A percentile compares a stretch with the other conserved stretches of the same genome.
Evolutionary conservation across 192 early-diverging fungal species (phyloP).

Genomic region (Jimgerdemannia lactiflua): DNA sequence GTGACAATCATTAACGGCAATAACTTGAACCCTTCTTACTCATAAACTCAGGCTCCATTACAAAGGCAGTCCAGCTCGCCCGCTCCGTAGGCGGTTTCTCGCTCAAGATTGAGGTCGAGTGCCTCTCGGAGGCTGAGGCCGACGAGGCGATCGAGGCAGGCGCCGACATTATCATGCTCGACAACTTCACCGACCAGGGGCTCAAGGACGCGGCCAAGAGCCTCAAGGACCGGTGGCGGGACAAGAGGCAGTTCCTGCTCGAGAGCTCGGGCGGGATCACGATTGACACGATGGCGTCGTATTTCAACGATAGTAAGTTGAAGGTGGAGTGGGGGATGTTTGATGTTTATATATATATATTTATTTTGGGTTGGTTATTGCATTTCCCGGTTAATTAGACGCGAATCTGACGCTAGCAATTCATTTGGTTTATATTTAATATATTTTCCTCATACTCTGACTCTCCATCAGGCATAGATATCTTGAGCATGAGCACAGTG

Average conservation of each 20-base stretch:
- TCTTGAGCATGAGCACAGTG: slow-evolving; percentile 90
- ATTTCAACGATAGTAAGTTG: slow-evolving; percentile 74
- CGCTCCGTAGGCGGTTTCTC: slow-evolving; percentile 84
- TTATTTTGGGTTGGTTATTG: too few species aligned
- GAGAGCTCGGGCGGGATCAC: slow-evolving; percentile 98
- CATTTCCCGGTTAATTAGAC: too few species aligned
- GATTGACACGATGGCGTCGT: slow-evolving; percentile 73
- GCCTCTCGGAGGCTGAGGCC: slow-evolving; percentile 87
- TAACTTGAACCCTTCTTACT: background rate
- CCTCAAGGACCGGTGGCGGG: slow-evolving; percentile 76
- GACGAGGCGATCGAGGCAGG: slow-evolving; percentile 95
- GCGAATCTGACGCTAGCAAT: too few species aligned
- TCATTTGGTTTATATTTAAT: too few species aligned
- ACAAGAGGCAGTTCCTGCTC: slow-evolving; percentile 69
- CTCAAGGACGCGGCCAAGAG: slow-evolving; percentile 65
- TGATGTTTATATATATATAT: background rate
- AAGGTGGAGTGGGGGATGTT: background rate
- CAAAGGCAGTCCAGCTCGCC: slow-evolving; percentile 81
- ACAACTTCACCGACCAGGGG: slow-evolving; percentile 80
- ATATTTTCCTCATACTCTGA: too few species aligned
- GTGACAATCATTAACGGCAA: background rate
- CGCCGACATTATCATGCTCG: slow-evolving; percentile 97
- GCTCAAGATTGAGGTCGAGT: slow-evolving; percentile 97
- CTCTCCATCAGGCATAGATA: slow-evolving; percentile 49
- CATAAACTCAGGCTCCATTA: slow-evolving; percentile 73